Conservation (phyloP, 164 flowering plant species). For the Santalum album region DNA sequence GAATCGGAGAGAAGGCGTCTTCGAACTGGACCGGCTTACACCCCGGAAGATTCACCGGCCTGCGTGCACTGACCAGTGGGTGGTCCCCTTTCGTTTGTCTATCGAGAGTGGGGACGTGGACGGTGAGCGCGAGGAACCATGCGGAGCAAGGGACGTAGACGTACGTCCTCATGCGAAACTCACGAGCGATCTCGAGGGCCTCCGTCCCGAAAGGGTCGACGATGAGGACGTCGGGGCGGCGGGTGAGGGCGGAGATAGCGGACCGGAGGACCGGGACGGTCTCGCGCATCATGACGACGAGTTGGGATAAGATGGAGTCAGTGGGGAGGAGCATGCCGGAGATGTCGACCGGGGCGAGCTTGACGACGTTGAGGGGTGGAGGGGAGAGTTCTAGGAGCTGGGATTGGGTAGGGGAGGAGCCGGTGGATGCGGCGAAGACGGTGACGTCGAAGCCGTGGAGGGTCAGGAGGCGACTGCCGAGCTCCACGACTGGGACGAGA, state of each 20-base stretch:
- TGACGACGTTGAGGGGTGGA: conserved; percentile 12
- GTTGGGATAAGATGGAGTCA: neutral
- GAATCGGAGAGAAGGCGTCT: conserved; percentile 12
- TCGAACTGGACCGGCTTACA: conserved; percentile 12
- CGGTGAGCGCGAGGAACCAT: conserved; percentile 4
- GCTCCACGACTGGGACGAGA: conserved; percentile 29
- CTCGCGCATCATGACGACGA: conserved; percentile 6
- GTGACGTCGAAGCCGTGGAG: conserved; percentile 24
- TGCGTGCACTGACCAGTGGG: conserved; percentile 2
- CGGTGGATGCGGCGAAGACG: neutral
- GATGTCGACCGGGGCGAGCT: conserved; percentile 10
- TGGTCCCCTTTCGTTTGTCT: conserved; percentile 8
- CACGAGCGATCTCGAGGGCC: conserved; percentile 7
- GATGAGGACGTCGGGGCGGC: conserved; percentile 6
- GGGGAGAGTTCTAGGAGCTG: conserved; percentile 15
- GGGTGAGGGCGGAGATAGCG: conserved; percentile 1
- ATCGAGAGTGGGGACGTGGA: conserved; percentile 11
- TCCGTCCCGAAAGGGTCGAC: conserved; percentile 17
- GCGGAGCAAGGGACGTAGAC: conserved; percentile 11
- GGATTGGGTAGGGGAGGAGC: conserved; percentile 14
- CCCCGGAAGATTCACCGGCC: conserved; percentile 13
- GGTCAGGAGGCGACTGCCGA: conserved; percentile 28
- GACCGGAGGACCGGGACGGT: conserved; percentile 1
- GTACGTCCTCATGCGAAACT: conserved; percentile 9
- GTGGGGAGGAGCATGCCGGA: conserved; percentile 1